phyloP scores from a whole-genome alignment of 176 grass and related monocot genomes.

The sorghum (Sorghum bicolor) region Sorghum_bicolor_NCBIv3 NC_012870.2:14017501-14018000 shows the following conservation, averaged over 20 bases:
- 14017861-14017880: too few species aligned
- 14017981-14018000: not conserved
- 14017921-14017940: not conserved
- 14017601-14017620: too few species aligned
- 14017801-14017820: not conserved
- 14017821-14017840: not conserved
- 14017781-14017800: not conserved
- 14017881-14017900: not conserved
- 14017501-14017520: not conserved
- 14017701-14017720: not conserved
- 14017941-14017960: not conserved
- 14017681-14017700: not conserved
- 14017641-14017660: not conserved
- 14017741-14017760: not conserved
- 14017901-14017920: not conserved
- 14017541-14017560: not conserved
- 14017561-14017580: not conserved
- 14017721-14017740: not conserved
- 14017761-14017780: not conserved
- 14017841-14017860: not conserved
- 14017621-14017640: not conserved
- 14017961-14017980: not conserved
- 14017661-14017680: fast-evolving
- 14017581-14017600: not conserved
- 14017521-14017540: not conserved